phyloP scores from a whole-genome alignment of 306 rosid species.

The Fagus crenata region DNA sequence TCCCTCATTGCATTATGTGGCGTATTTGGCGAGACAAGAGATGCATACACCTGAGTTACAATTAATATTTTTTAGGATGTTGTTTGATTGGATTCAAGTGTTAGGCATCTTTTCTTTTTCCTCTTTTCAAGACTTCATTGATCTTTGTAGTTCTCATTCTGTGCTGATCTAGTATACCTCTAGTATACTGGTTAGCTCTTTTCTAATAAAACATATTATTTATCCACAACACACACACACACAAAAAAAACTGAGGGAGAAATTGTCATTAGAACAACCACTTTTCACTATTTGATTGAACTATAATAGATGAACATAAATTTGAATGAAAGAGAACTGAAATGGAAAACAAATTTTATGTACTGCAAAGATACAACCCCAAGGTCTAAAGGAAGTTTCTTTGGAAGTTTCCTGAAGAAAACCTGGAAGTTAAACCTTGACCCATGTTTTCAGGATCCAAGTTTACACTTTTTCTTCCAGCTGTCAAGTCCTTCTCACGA shows the following conservation, averaged over 20 bases:
- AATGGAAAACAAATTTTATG: background rate
- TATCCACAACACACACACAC: background rate
- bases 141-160: too few species aligned
- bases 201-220: too few species aligned
- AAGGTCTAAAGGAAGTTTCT: constrained; percentile 72
- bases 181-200: too few species aligned
- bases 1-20: too few species aligned
- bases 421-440: constrained; percentile 70
- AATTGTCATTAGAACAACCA: background rate
- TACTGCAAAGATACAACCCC: background rate
- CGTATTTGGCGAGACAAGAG: too few species aligned
- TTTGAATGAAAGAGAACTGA: background rate
- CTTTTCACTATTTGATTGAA: background rate
- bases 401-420: constrained; percentile 72
- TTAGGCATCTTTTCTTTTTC: too few species aligned
- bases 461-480: constrained; percentile 72
- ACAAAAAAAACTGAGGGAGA: background rate
- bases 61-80: too few species aligned
- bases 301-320: background rate
- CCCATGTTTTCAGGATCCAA: constrained; percentile 71
- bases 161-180: too few species aligned
- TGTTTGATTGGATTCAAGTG: too few species aligned
- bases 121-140: too few species aligned
- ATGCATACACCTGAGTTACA: too few species aligned
- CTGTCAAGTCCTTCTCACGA: constrained; percentile 83